phyloP scores from a whole-genome alignment of 495 filamentous ascomycete species.

The Annulohypoxylon maeteangense region DNA sequence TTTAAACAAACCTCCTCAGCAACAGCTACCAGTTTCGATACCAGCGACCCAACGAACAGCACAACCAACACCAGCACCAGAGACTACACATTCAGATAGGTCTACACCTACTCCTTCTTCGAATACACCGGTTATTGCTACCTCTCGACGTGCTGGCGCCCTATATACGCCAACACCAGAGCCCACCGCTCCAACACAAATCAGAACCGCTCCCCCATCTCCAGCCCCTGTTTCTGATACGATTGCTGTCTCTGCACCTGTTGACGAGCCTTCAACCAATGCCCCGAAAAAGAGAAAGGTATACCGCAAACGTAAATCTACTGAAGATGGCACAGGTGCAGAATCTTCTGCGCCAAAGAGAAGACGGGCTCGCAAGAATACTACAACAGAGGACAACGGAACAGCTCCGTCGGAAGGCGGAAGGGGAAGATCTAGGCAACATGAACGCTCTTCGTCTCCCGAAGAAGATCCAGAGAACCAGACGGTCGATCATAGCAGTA shows the following conservation, averaged over 20 bases:
- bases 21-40: conserved; percentile 27
- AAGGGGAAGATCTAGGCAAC: conserved; percentile 44
- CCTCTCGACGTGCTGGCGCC: background rate
- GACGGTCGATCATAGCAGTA: conserved; percentile 71
- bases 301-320: conserved; percentile 34
- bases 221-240: conserved; percentile 34
- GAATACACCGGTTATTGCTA: background rate
- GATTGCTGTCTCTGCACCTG: conserved; percentile 20
- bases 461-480: conserved; percentile 80
- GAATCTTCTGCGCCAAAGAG: conserved; percentile 40
- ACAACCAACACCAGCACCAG: conserved; percentile 31
- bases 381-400: conserved; percentile 5
- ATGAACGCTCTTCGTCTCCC: conserved; percentile 70
- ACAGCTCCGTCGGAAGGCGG: conserved; percentile 22
- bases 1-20: conserved; percentile 11
- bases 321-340: conserved; percentile 19
- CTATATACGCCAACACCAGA: conserved; percentile 9
- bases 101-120: background rate
- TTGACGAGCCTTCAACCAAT: conserved; percentile 19
- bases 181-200: conserved; percentile 13
- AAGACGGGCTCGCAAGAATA: conserved; percentile 35
- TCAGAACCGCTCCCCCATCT: conserved; percentile 36
- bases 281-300: conserved; percentile 44
- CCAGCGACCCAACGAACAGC: conserved; percentile 28
- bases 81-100: conserved; percentile 10